Percentiles rank a stretch among this genome's conserved stretches.
Evolutionary conservation across 2,329 filamentous ascomycete species (phyloP).

Genomic region (Gnomoniopsis sp.): DNA sequence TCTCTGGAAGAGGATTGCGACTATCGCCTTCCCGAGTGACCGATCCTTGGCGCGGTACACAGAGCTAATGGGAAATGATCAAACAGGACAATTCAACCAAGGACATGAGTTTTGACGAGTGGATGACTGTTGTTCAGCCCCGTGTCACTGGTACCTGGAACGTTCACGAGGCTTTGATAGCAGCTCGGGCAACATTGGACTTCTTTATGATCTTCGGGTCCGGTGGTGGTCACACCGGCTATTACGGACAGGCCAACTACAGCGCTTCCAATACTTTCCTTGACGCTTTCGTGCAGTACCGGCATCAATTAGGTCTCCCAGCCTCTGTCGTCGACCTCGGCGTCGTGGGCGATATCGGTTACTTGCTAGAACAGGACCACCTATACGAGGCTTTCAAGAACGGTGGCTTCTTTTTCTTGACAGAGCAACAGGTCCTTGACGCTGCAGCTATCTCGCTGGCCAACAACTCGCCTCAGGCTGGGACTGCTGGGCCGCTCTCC

Average conservation of each 20-base stretch:
- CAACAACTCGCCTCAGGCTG: neutral
- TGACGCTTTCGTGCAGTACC: slow-evolving; percentile 30
- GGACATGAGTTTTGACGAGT: neutral
- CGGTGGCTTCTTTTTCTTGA: slow-evolving; percentile 22
- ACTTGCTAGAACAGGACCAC: slow-evolving; percentile 23
- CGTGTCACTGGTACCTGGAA: slow-evolving; percentile 38
- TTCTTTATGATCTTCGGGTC: slow-evolving; percentile 29
- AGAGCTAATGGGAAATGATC: too few relatives aligned
- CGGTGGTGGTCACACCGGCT: neutral
- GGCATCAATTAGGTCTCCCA: slow-evolving; percentile 26
- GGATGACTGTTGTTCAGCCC: slow-evolving; percentile 23
- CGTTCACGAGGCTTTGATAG: slow-evolving; percentile 29
- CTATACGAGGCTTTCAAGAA: slow-evolving; percentile 20
- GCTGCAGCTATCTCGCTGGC: slow-evolving; percentile 1
- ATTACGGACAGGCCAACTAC: slow-evolving; percentile 29
- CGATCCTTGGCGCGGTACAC: too few relatives aligned
- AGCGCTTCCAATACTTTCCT: slow-evolving; percentile 33
- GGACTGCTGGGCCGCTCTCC: neutral
- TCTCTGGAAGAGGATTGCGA: too few relatives aligned
- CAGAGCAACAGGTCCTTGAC: too few relatives aligned
- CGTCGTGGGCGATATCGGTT: slow-evolving; percentile 25
- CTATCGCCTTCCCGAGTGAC: too few relatives aligned
- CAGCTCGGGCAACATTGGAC: slow-evolving; percentile 26
- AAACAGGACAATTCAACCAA: neutral
- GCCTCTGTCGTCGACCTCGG: slow-evolving; percentile 35